Evolutionary conservation across 2,329 filamentous ascomycete species (phyloP).

Genomic region (Curvularia sp.): DNA sequence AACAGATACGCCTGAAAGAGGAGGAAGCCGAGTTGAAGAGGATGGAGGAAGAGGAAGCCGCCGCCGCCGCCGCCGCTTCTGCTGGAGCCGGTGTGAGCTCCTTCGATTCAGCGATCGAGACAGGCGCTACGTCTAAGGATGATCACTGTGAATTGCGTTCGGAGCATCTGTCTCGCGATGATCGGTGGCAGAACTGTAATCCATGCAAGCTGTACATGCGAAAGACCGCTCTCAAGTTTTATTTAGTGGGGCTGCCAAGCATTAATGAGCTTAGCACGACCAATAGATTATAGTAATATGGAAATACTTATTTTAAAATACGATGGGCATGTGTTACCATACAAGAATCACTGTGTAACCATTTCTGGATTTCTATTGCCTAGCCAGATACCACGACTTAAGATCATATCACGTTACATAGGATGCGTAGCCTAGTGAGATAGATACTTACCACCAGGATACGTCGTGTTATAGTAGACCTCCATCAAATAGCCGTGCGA

Average conservation of each 20-base stretch:
- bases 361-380: background rate
- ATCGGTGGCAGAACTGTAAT: slow-evolving; percentile 4
- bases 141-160: slow-evolving; percentile 3
- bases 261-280: background rate
- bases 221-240: slow-evolving; percentile 1
- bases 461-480: slow-evolving; percentile 4
- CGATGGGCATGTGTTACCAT: background rate
- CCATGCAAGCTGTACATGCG: slow-evolving; percentile 9
- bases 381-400: background rate
- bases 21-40: slow-evolving; percentile 31
- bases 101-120: background rate
- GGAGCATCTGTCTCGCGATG: slow-evolving; percentile 3
- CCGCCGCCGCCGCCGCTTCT: background rate
- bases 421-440: slow-evolving; percentile 2
- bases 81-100: background rate
- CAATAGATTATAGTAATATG: background rate
- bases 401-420: background rate
- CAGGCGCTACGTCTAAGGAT: background rate
- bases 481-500: slow-evolving; percentile 1
- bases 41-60: background rate
- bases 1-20: slow-evolving; percentile 34
- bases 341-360: background rate
- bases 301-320: background rate
- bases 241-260: background rate
- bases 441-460: background rate